Conservation (phyloP, 2,329 filamentous ascomycete species). For the Diaporthe sp. region DNA sequence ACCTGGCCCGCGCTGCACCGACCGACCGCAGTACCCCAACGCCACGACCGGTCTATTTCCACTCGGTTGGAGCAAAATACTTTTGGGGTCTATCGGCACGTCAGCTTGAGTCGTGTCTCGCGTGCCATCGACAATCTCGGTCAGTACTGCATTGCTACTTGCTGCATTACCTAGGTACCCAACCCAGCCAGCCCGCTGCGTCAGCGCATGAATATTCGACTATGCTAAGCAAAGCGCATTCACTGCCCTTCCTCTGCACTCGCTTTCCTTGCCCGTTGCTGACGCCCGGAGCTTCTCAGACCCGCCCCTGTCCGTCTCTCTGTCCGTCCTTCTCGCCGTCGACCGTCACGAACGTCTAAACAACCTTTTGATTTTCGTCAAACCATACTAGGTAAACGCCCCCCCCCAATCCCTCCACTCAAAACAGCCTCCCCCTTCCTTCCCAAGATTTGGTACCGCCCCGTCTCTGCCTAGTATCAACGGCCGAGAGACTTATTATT, state of each 20-base stretch:
- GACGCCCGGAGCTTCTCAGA: conserved; percentile 23
- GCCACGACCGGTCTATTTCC: background rate
- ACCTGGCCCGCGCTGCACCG: conserved; percentile 7
- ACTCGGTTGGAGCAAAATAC: background rate
- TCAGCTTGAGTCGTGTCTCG: conserved; percentile 34
- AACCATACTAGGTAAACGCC: conserved; percentile 39
- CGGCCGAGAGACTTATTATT: conserved; percentile 33
- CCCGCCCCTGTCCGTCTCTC: conserved; percentile 22
- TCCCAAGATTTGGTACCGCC: conserved; percentile 13
- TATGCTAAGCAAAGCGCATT: conserved; percentile 24
- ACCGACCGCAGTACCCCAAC: conserved; percentile 12
- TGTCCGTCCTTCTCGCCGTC: conserved; percentile 21
- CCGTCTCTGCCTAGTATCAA: conserved; percentile 2
- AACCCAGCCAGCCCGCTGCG: conserved; percentile 26
- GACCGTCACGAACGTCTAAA: conserved; percentile 30
- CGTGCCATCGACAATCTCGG: conserved; percentile 20
- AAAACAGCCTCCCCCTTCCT: conserved; percentile 5
- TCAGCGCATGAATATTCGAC: conserved; percentile 25
- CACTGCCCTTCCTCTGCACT: conserved; percentile 13
- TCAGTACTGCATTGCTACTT: conserved; percentile 24
- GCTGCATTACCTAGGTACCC: conserved; percentile 26
- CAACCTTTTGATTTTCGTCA: conserved; percentile 17
- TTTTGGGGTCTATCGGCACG: conserved; percentile 5
- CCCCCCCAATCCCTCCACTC: background rate
- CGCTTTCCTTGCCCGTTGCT: conserved; percentile 16